Evolutionary conservation across 495 filamentous ascomycete genomes (phyloP), one percentile per base, ranked within the genome.

Genomic region (Xylaria flabelliformis): DNA sequence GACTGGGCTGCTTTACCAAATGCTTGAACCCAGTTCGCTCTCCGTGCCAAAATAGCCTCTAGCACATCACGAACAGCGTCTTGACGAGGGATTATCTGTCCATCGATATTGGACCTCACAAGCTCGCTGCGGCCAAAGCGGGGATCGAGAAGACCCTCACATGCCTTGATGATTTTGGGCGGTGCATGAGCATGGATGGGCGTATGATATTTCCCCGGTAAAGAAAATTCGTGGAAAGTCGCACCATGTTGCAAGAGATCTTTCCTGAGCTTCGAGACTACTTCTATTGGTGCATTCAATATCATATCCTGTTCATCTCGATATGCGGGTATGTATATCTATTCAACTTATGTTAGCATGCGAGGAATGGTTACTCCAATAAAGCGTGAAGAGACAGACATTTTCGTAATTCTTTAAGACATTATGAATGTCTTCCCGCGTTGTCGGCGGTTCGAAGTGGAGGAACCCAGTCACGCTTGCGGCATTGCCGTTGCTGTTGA

Each of bases 171-270:
- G 39, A 64, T 64, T 19, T 64, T 44, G 39, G 10, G 36, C 12
- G 61, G 61, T 3, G 39, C 39, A 46, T 64, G 32, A 19, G 32
- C 61, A 39, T 39, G 36, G 21, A 46, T 64, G 61, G 10, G 4
- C n/a, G n/a, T 64, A 32, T 64, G 61, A 46, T 64, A 64, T 46
- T 39, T 64, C 39, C 61, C 61, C 36, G n/a, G 36, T 32, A 21
- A 64, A 15, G n/a, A 15, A 8, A n/a, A 64, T 64, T 15, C 39
- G 1, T 17, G 44, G 29, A 64, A 42, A 29, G 19, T 32, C 12
- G 61, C 10, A 13, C 32, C 32, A 46, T 26, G 39, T 46, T 19
- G 39, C 15, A 21, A 64, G 61, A 64, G 61, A 44, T 64, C 39
- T 29, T 64, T 10, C 61, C n/a, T 32, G 9, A 64, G 39, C 15